These are phyloP conservation scores for Scopulariopsis brevicaulis DNA, from an alignment of 2,329 filamentous ascomycete genomes.

Conservation along the genomic window DNA sequence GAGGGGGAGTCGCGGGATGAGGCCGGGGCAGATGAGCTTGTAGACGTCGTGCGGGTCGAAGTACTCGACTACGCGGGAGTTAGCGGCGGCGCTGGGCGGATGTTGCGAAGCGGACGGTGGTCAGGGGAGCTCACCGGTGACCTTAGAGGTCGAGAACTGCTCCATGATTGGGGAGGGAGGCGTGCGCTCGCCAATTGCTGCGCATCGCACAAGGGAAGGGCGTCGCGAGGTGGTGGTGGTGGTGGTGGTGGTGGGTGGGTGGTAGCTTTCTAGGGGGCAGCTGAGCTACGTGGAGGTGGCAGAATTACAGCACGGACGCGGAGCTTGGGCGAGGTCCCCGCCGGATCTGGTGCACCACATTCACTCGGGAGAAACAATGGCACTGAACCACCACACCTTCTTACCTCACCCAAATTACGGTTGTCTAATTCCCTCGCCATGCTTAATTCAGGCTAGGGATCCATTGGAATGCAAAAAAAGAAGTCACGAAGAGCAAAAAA, in stretches of 20 bases:
- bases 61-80: slow-evolving; percentile 64
- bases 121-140: slow-evolving; percentile 46
- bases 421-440: too few relatives aligned
- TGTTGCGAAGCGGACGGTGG: background rate
- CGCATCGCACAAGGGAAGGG: background rate
- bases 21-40: slow-evolving; percentile 64
- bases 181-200: background rate
- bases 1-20: slow-evolving; percentile 71
- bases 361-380: too few relatives aligned
- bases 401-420: too few relatives aligned
- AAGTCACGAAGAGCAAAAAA: background rate
- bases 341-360: too few relatives aligned
- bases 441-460: too few relatives aligned
- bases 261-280: background rate
- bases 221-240: background rate
- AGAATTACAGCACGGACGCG: too few relatives aligned
- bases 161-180: slow-evolving; percentile 37
- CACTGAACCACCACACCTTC: too few relatives aligned
- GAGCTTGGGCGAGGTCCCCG: too few relatives aligned
- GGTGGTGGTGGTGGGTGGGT: too few relatives aligned
- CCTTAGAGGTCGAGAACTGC: slow-evolving; percentile 64
- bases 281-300: background rate
- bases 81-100: background rate
- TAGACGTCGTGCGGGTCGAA: slow-evolving; percentile 88
- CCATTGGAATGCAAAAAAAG: background rate